Evolutionary conservation across 108 stramenopile species (phyloP).

Genomic region (Craspedostauros australis): DNA sequence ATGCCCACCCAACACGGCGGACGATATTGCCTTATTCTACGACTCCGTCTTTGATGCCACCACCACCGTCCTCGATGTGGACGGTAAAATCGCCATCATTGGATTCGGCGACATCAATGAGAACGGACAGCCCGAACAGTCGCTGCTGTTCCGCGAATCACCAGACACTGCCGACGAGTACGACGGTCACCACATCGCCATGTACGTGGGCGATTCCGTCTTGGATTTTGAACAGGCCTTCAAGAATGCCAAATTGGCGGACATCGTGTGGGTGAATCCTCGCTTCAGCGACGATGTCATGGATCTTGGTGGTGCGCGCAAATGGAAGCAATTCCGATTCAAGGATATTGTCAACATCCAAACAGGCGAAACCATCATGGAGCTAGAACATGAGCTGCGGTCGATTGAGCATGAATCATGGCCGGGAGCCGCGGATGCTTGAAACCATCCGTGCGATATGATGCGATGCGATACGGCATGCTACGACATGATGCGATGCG

Average conservation of each 20-base stretch:
- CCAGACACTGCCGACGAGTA: constrained; percentile 3
- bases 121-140: constrained; percentile 34
- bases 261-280: constrained; percentile 46
- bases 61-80: constrained; percentile 17
- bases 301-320: constrained; percentile 19
- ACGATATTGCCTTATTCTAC: constrained; percentile 44
- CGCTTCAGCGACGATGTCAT: constrained; percentile 30
- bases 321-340: constrained; percentile 53
- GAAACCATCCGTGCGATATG: too few species aligned
- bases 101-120: constrained; percentile 40
- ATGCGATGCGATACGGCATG: too few species aligned
- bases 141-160: constrained; percentile 30
- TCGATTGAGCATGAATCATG: constrained; percentile 36
- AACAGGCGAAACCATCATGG: constrained; percentile 35
- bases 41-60: constrained; percentile 45
- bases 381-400: constrained; percentile 61
- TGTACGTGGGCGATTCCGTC: constrained; percentile 36
- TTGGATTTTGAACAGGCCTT: constrained; percentile 38
- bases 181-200: constrained; percentile 42
- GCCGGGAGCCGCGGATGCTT: constrained; percentile 23
- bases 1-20: constrained; percentile 26
- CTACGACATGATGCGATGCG: too few species aligned
- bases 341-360: constrained; percentile 52
- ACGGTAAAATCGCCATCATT: constrained; percentile 30
- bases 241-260: constrained; percentile 19